phyloP scores from a whole-genome alignment of 2,329 filamentous ascomycete species.

The Cercospora sp. region DNA sequence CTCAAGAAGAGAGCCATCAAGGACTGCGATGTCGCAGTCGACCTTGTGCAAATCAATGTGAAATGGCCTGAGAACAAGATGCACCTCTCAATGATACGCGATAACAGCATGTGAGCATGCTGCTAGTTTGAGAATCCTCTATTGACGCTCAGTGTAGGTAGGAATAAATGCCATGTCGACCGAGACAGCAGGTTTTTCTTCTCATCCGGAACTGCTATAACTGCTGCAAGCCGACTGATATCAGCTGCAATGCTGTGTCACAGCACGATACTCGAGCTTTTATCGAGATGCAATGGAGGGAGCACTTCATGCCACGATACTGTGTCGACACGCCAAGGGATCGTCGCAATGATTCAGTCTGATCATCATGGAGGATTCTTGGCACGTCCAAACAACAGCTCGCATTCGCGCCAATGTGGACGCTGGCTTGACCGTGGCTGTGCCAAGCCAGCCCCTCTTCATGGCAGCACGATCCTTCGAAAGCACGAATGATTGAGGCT shows the following conservation, averaged over 20 bases:
- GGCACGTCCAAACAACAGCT: neutral
- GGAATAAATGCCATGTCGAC: too few species aligned
- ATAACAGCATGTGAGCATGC: neutral
- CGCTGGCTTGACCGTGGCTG: neutral
- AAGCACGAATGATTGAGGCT: neutral
- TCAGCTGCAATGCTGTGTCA: neutral
- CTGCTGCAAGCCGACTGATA: neutral
- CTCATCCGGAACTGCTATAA: neutral
- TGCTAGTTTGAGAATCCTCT: neutral
- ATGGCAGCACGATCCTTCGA: neutral
- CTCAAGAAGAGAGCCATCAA: neutral
- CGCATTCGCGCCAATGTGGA: neutral
- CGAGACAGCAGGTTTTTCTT: neutral
- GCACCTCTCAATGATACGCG: neutral
- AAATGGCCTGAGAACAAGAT: neutral
- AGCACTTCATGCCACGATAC: neutral
- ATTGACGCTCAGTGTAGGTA: too few species aligned
- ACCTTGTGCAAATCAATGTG: neutral
- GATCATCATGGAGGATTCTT: neutral
- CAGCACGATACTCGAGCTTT: neutral
- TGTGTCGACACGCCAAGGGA: neutral
- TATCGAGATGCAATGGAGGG: neutral
- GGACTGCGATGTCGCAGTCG: neutral
- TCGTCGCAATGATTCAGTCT: neutral
- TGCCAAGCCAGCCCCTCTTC: slow-evolving; percentile 1